These are phyloP conservation scores for Penicillium sp. DNA, from an alignment of 2,329 filamentous ascomycete species.

Conservation along the genomic window DNA sequence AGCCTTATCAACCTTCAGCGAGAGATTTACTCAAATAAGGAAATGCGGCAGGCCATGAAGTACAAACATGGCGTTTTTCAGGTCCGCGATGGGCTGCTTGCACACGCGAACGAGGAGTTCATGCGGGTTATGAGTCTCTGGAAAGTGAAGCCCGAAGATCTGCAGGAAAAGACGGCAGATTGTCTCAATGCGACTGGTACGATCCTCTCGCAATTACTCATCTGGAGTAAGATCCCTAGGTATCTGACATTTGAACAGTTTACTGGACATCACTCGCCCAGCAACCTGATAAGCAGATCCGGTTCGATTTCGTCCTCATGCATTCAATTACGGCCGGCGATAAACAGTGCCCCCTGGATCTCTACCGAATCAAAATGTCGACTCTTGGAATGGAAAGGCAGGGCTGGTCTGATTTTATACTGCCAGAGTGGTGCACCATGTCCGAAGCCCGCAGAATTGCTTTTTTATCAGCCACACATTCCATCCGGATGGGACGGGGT, in stretches of 20 bases:
- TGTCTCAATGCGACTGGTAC: slow-evolving; percentile 16
- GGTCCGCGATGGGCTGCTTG: slow-evolving; percentile 12
- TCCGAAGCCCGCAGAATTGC: slow-evolving; percentile 8
- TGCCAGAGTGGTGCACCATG: slow-evolving; percentile 14
- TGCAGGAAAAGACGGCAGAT: slow-evolving; percentile 16
- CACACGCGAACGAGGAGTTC: slow-evolving; percentile 14
- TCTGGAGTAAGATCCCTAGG: not conserved
- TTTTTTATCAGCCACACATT: slow-evolving; percentile 4
- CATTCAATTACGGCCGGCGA: slow-evolving; percentile 19
- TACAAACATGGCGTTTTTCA: slow-evolving; percentile 16
- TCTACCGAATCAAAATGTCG: slow-evolving; percentile 8
- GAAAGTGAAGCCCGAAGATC: slow-evolving; percentile 11
- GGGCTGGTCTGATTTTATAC: slow-evolving; percentile 18
- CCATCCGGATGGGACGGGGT: slow-evolving; percentile 16
- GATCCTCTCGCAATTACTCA: not conserved
- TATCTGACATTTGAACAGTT: slow-evolving; percentile 1
- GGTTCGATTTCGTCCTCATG: slow-evolving; percentile 23
- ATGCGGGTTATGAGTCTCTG: slow-evolving; percentile 11
- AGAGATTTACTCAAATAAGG: slow-evolving; percentile 8
- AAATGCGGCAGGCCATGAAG: slow-evolving; percentile 14
- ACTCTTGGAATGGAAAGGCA: slow-evolving; percentile 23
- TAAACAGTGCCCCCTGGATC: slow-evolving; percentile 18
- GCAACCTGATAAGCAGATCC: slow-evolving; percentile 18
- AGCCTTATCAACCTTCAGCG: slow-evolving; percentile 9
- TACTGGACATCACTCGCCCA: slow-evolving; percentile 19